Conservation (phyloP, 2,329 filamentous ascomycete species). For the Hymenoscyphus linearis region DNA sequence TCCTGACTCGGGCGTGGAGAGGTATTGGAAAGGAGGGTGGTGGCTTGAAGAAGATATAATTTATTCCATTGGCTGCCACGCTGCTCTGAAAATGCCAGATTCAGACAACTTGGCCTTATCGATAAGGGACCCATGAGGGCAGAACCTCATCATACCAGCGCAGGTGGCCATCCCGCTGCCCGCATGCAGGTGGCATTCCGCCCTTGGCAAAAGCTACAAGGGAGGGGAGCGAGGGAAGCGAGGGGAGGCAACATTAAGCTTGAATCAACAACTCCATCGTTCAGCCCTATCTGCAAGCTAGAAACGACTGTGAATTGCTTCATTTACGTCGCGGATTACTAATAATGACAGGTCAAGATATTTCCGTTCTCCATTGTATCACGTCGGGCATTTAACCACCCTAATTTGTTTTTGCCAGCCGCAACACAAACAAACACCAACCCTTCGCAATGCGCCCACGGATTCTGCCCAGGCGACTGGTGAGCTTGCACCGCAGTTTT, state of each 20-base stretch:
- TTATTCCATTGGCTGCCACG: neutral
- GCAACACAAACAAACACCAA: constrained; percentile 13
- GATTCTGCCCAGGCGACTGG: constrained; percentile 9
- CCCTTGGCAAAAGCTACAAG: neutral
- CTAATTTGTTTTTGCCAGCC: neutral
- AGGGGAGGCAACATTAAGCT: constrained; percentile 8
- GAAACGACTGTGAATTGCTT: neutral
- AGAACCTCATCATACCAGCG: too few relatives aligned
- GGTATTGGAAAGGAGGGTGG: too few relatives aligned
- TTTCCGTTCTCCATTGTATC: neutral
- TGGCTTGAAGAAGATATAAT: neutral
- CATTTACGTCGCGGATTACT: constrained; percentile 4
- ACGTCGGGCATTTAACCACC: neutral
- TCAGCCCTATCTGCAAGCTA: neutral
- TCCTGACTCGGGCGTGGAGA: too few relatives aligned
- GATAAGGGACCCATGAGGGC: neutral
- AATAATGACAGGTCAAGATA: constrained; percentile 12
- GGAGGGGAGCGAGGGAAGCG: too few relatives aligned
- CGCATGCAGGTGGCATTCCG: too few relatives aligned
- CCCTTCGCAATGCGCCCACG: constrained; percentile 18
- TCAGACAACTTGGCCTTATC: neutral
- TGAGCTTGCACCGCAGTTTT: constrained; percentile 35
- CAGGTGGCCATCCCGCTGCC: too few relatives aligned
- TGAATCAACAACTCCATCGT: constrained; percentile 15
- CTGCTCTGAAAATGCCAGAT: neutral